A percentile compares a stretch with the other conserved stretches of the same genome.
Evolutionary conservation across 352 stramenopile species (phyloP).

Genomic region (Peronospora destructor): DNA sequence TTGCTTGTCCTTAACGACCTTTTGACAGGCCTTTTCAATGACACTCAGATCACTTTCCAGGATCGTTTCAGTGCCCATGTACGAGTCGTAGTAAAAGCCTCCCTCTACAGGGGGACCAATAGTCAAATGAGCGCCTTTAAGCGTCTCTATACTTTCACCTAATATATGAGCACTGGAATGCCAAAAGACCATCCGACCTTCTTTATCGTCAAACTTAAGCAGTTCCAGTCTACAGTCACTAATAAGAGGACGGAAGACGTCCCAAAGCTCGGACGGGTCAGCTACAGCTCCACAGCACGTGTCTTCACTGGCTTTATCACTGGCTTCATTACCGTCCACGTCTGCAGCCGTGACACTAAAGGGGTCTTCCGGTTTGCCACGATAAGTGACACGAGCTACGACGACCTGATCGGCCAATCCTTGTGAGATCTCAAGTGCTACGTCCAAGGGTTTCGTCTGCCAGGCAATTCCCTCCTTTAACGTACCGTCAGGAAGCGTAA

Average conservation of each 20-base stretch:
- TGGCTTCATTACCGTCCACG: conserved; percentile 83
- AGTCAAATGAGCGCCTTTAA: conserved; percentile 95
- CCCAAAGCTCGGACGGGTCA: conserved; percentile 89
- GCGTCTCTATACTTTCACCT: conserved; percentile 93
- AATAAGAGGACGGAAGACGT: conserved; percentile 95
- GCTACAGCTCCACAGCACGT: conserved; percentile 48
- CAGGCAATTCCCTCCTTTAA: conserved; percentile 88
- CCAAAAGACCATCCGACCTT: conserved; percentile 95
- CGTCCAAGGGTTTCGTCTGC: conserved; percentile 95
- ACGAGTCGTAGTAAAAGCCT: conserved; percentile 99
- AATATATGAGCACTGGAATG: conserved; percentile 97
- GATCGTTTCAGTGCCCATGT: conserved; percentile 90
- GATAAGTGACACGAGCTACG: conserved; percentile 90
- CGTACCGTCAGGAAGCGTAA: conserved; percentile 96
- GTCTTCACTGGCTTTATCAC: conserved; percentile 37
- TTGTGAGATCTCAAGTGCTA: conserved; percentile 92
- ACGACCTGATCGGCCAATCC: conserved; percentile 90
- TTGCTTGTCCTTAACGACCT: conserved; percentile 95
- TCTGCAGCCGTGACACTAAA: conserved; percentile 78
- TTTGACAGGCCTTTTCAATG: conserved; percentile 88
- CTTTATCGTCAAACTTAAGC: conserved; percentile 97
- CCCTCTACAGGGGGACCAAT: conserved; percentile 92
- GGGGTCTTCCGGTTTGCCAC: conserved; percentile 55
- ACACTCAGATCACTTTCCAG: conserved; percentile 78
- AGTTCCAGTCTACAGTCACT: conserved; percentile 94